phyloP scores from a whole-genome alignment of 257 asterid genomes.

The Perilla frutescens region DNA sequence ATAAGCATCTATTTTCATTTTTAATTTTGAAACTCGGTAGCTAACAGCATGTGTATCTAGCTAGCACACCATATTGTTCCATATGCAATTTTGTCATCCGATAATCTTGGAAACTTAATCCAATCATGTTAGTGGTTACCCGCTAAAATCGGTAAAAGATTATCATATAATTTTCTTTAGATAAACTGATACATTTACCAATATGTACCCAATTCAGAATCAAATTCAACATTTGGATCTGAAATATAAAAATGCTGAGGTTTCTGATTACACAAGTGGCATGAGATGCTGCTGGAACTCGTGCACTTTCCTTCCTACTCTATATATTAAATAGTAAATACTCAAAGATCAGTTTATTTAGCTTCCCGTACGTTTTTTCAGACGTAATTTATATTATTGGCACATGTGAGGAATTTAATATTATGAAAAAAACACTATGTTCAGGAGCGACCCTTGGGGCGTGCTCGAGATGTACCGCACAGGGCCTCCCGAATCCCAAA shows the following conservation, averaged over 20 bases:
- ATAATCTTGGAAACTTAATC: neutral
- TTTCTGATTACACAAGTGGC: neutral
- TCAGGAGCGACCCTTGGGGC: no score
- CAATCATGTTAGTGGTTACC: neutral
- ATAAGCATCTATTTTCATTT: neutral
- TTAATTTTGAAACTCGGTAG: no score
- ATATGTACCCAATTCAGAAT: constrained; percentile 13
- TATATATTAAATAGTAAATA: no score
- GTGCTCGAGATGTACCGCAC: no score
- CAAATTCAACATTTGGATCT: neutral
- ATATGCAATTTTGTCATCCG: neutral
- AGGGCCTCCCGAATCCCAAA: no score
- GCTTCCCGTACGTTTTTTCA: no score
- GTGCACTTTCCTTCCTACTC: no score
- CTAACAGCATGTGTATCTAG: neutral
- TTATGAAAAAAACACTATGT: no score
- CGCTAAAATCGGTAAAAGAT: neutral
- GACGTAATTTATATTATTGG: no score
- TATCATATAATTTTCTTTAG: neutral
- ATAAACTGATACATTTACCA: neutral
- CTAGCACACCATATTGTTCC: neutral
- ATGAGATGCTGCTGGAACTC: no score
- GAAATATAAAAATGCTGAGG: neutral
- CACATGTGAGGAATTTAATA: no score
- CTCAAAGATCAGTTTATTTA: no score